Percentiles rank a stretch among this genome's conserved stretches.
phyloP scores from a whole-genome alignment of 2,329 filamentous ascomycete species.

The Ophiostoma tasmaniense region DNA sequence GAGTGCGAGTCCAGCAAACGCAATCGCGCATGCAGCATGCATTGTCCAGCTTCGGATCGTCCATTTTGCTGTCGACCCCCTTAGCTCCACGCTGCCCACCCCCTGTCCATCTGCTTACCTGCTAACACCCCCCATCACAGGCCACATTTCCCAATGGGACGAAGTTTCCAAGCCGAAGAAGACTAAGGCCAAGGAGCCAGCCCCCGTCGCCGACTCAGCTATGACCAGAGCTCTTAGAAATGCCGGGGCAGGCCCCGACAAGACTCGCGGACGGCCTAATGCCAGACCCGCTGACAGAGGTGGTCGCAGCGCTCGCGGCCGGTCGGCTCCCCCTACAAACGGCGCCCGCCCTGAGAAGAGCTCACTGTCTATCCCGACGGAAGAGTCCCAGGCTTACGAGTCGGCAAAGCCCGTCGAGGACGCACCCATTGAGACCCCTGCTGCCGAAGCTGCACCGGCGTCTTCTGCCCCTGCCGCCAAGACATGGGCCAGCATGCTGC shows the following conservation, averaged over 20 bases:
- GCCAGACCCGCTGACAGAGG: constrained; percentile 56
- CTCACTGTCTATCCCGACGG: constrained; percentile 56
- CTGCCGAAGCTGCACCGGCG: constrained; percentile 25
- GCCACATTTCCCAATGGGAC: constrained; percentile 73
- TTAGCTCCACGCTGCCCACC: not conserved
- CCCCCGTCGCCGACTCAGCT: constrained; percentile 43
- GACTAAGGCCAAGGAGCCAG: constrained; percentile 61
- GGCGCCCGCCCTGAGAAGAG: constrained; percentile 51
- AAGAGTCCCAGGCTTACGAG: constrained; percentile 59
- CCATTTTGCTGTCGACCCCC: not conserved
- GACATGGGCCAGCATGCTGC: constrained; percentile 71
- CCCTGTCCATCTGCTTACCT: not conserved
- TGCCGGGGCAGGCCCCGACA: constrained; percentile 53
- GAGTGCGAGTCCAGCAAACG: not conserved
- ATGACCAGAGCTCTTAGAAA: constrained; percentile 46
- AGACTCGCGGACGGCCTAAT: constrained; percentile 53
- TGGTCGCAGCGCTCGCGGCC: constrained; percentile 54
- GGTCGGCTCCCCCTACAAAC: constrained; percentile 53
- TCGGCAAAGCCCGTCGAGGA: constrained; percentile 35
- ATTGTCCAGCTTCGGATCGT: not conserved
- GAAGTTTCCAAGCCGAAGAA: constrained; percentile 70
- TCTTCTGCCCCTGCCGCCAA: constrained; percentile 36
- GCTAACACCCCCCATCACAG: constrained; percentile 34
- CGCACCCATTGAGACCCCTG: constrained; percentile 27
- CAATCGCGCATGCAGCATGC: not conserved